Conservation (phyloP, 805 yeast genomes). For the Spathaspora hagerdaliae region DNA sequence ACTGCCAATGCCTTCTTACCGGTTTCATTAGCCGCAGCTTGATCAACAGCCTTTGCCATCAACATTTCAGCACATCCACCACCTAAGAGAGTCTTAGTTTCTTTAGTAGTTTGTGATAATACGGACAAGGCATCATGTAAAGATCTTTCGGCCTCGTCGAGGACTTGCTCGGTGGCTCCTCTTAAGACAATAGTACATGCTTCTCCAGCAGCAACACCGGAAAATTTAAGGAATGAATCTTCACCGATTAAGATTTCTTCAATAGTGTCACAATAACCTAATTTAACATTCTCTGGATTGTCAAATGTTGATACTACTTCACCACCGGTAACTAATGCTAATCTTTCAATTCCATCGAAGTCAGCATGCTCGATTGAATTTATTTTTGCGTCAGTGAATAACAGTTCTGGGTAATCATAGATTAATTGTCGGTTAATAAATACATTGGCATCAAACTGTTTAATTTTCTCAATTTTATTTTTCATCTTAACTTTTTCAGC, state of each 20-base stretch:
- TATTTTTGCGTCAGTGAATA: slow-evolving; percentile 81
- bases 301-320: slow-evolving; percentile 97
- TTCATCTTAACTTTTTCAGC: slow-evolving; percentile 95
- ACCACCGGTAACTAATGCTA: slow-evolving; percentile 96
- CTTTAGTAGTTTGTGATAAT: slow-evolving; percentile 88
- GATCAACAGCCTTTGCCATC: slow-evolving; percentile 96
- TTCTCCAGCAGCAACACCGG: slow-evolving; percentile 94
- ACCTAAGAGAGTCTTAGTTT: slow-evolving; percentile 87
- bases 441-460: slow-evolving; percentile 80
- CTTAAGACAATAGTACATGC: slow-evolving; percentile 95
- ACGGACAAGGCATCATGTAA: slow-evolving; percentile 96
- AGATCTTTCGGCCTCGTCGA: slow-evolving; percentile 46
- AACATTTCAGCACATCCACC: slow-evolving; percentile 90
- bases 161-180: slow-evolving; percentile 46
- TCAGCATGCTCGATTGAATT: slow-evolving; percentile 97
- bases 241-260: slow-evolving; percentile 95
- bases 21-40: slow-evolving; percentile 82
- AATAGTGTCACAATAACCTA: slow-evolving; percentile 84
- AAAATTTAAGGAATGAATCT: slow-evolving; percentile 81
- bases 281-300: slow-evolving; percentile 76
- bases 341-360: slow-evolving; percentile 94
- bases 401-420: slow-evolving; percentile 96
- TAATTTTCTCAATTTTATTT: slow-evolving; percentile 80
- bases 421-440: slow-evolving; percentile 95
- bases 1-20: slow-evolving; percentile 94